Conservation (phyloP, 2,329 filamentous ascomycete species). For the Apiospora hydei region DNA sequence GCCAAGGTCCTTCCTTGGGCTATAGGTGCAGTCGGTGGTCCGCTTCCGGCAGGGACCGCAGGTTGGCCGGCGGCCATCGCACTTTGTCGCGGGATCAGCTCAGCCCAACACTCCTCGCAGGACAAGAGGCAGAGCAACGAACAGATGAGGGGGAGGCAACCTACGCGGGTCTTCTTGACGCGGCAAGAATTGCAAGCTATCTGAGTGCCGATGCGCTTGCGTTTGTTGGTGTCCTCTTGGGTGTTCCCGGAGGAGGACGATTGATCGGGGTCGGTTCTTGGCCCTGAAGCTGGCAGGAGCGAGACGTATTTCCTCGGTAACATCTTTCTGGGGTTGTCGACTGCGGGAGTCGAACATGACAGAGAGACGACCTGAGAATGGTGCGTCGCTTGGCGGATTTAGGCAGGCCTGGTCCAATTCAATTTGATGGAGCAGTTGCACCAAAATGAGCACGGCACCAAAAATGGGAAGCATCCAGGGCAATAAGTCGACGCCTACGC, state of each 20-base stretch:
- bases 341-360: background rate
- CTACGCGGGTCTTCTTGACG: conserved; percentile 21
- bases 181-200: conserved; percentile 23
- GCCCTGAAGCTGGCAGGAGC: conserved; percentile 19
- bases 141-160: background rate
- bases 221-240: conserved; percentile 23
- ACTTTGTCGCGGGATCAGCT: background rate
- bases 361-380: background rate
- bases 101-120: background rate
- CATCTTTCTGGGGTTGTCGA: conserved; percentile 11
- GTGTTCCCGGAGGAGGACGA: conserved; percentile 7
- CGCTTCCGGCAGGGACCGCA: conserved; percentile 24
- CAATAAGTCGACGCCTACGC: background rate
- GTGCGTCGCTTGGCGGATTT: background rate
- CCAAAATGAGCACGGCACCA: background rate
- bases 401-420: conserved; percentile 11
- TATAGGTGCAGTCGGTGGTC: conserved; percentile 7
- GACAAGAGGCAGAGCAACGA: background rate
- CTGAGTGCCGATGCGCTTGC: conserved; percentile 23
- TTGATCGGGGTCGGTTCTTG: conserved; percentile 7
- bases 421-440: conserved; percentile 18
- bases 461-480: background rate
- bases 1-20: background rate
- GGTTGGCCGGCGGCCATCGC: conserved; percentile 19
- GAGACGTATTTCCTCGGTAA: conserved; percentile 20